A percentile compares a stretch with the other conserved stretches of the same genome.
Conservation (phyloP, 1,284 basidiomycete species). For the Rhodotorula sp. region DNA sequence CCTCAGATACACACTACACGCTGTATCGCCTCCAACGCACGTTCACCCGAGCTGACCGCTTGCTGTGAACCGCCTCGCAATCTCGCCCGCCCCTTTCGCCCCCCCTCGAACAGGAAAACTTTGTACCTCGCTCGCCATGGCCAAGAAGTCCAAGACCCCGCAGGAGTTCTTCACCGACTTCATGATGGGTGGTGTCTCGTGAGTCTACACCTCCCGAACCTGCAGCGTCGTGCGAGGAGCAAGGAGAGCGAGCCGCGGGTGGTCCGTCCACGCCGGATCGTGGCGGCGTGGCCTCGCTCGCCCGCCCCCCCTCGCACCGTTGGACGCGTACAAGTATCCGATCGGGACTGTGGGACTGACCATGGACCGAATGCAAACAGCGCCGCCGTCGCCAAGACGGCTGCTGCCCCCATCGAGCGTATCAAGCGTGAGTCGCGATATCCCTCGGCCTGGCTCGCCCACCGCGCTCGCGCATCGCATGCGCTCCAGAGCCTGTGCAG, state of each 20-base stretch:
- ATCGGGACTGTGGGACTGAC: not conserved
- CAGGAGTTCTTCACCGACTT: constrained; percentile 41
- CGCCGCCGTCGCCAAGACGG: constrained; percentile 89
- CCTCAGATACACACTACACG: too few species aligned
- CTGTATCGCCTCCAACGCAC: too few species aligned
- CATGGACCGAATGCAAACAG: not conserved
- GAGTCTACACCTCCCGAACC: not conserved
- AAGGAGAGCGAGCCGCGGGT: not conserved
- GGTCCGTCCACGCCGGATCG: not conserved
- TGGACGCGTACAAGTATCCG: not conserved
- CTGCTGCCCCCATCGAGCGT: constrained; percentile 97
- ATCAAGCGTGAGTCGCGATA: constrained; percentile 62
- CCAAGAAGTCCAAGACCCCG: constrained; percentile 39
- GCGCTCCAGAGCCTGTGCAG: constrained; percentile 27
- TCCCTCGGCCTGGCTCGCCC: constrained; percentile 2
- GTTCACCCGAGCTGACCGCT: too few species aligned
- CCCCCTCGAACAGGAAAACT: constrained; percentile 7
- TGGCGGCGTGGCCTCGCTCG: not conserved
- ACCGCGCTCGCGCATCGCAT: too few species aligned
- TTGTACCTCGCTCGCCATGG: constrained; percentile 15
- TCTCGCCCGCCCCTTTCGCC: not conserved
- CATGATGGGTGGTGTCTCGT: constrained; percentile 42
- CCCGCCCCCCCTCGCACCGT: not conserved
- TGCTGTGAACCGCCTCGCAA: not conserved
- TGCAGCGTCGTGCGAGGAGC: not conserved